Evolutionary conservation across 2,329 filamentous ascomycete genomes (phyloP).

Genomic region (Ophiostoma montium): DNA sequence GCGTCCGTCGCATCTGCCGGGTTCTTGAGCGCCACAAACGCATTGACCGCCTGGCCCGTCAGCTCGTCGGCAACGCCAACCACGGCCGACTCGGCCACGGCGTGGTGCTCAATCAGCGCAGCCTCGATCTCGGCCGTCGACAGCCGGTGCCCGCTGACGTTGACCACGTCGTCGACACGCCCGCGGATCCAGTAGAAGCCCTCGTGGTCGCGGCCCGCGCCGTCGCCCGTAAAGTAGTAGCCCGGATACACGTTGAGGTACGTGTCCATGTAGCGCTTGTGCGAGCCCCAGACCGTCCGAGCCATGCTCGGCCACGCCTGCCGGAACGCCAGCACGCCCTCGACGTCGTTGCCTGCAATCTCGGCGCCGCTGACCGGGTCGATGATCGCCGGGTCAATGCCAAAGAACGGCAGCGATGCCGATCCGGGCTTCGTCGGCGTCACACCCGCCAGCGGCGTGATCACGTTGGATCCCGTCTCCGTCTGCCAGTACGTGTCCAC

Average conservation of each 20-base stretch:
- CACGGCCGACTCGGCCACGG: slow-evolving; percentile 87
- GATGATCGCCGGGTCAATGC: slow-evolving; percentile 93
- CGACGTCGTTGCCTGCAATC: slow-evolving; percentile 88
- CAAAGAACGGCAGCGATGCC: slow-evolving; percentile 94
- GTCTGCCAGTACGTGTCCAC: slow-evolving; percentile 99
- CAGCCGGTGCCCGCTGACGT: slow-evolving; percentile 89
- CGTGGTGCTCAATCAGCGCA: slow-evolving; percentile 79
- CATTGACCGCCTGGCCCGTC: slow-evolving; percentile 93
- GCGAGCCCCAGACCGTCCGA: slow-evolving; percentile 90
- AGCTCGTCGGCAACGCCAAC: slow-evolving; percentile 89
- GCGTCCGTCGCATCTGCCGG: slow-evolving; percentile 61
- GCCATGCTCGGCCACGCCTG: slow-evolving; percentile 98
- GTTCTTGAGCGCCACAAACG: slow-evolving; percentile 88
- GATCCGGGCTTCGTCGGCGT: slow-evolving; percentile 95
- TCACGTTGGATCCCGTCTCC: slow-evolving; percentile 93
- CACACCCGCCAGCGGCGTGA: slow-evolving; percentile 81
- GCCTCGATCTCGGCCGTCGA: slow-evolving; percentile 98
- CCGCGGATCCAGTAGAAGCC: slow-evolving; percentile 99
- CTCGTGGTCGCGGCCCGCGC: slow-evolving; percentile 89
- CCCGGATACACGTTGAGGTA: slow-evolving; percentile 97
- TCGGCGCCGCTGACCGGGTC: slow-evolving; percentile 92
- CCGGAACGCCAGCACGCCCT: slow-evolving; percentile 94
- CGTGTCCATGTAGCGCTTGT: slow-evolving; percentile 98
- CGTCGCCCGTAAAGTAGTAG: slow-evolving; percentile 93
- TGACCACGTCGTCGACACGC: slow-evolving; percentile 96